Evolutionary conservation across 1,284 basidiomycete genomes (phyloP), one percentile per base, ranked within the genome.

Genomic region (Fomitopsis betulina): DNA sequence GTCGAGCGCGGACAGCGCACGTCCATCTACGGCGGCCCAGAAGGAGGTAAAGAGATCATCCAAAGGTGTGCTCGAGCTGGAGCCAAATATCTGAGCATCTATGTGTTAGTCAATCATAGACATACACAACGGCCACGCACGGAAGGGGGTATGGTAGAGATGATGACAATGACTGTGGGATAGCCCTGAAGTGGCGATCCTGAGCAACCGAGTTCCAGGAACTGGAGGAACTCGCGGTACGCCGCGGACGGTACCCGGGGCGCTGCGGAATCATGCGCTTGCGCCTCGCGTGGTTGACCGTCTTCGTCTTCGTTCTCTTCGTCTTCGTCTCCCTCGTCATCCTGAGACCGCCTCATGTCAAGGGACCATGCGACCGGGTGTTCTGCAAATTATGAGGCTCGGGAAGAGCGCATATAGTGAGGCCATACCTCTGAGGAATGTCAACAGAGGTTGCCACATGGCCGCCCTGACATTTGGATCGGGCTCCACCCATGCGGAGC

Each of bases 131-230:
- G 19, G n/a, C 2, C 21, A 59, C 80, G 52, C 66, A 87, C 85
- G 35, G 76, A 76, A 3, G 77, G 68, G 6, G 93, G 91, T 27
- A 96, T 83, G 0, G 91, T 93, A 0, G 91, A 89, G 4, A 96
- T 68, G 25, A 94, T 79, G 39, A 96, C 75, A 9, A 95, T 73
- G 32, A 95, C 76, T 0, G 86, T 79, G 0, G 91, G 91, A 67
- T 94, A 96, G 3, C 88, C 89, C 62, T 88, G 80, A 3, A 80
- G 63, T 0, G 92, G 87, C n/a, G 86, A 85, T 0, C 88, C 89
- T 10, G 82, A 81, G 69, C 93, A 95, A 8, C 86, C 91, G 1
- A 84, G 72, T 62, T 85, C 77, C 17, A 96, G 77, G 74, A 93
- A 94, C 30, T 78, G 79, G 27, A 91, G 70, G 70, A 95, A 92